phyloP scores from a whole-genome alignment of 2,329 filamentous ascomycete species.

The Colletotrichum sp. region DNA sequence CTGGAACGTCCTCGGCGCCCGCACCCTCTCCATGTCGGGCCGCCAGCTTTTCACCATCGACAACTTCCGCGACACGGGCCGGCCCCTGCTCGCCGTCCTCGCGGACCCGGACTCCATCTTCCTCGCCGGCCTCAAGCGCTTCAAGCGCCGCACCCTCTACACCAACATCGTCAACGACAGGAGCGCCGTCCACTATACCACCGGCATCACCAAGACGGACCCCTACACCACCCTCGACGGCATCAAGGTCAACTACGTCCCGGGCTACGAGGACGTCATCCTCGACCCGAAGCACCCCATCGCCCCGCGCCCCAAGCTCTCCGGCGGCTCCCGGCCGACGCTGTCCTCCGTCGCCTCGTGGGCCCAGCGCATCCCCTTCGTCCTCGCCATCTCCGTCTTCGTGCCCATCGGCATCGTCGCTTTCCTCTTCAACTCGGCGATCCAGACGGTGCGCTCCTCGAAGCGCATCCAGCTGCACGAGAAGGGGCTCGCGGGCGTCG shows the following conservation, averaged over 20 bases:
- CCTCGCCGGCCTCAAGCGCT: constrained; percentile 76
- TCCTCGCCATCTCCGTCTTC: constrained; percentile 69
- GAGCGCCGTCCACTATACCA: constrained; percentile 83
- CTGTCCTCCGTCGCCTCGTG: constrained; percentile 38
- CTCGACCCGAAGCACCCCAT: constrained; percentile 72
- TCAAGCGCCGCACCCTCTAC: constrained; percentile 80
- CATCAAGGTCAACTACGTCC: constrained; percentile 74
- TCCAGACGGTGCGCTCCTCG: constrained; percentile 78
- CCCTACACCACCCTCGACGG: constrained; percentile 74
- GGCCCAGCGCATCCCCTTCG: constrained; percentile 64
- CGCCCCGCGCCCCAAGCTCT: constrained; percentile 45
- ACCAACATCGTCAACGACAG: constrained; percentile 88
- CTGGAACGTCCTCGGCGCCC: constrained; percentile 85
- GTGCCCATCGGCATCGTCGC: constrained; percentile 74
- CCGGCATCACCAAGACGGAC: constrained; percentile 76
- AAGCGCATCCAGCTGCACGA: constrained; percentile 80
- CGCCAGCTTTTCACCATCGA: constrained; percentile 89
- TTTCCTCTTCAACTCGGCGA: constrained; percentile 76
- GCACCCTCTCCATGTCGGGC: constrained; percentile 82
- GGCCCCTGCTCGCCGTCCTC: constrained; percentile 79
- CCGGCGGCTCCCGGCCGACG: constrained; percentile 24
- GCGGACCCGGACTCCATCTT: constrained; percentile 88
- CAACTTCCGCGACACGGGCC: constrained; percentile 80
- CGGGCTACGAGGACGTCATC: constrained; percentile 77
- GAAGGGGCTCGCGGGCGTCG: constrained; percentile 69